Base-by-base conservation (phyloP, 2,329 filamentous ascomycete species). In the Xylaria polymorpha region DNA sequence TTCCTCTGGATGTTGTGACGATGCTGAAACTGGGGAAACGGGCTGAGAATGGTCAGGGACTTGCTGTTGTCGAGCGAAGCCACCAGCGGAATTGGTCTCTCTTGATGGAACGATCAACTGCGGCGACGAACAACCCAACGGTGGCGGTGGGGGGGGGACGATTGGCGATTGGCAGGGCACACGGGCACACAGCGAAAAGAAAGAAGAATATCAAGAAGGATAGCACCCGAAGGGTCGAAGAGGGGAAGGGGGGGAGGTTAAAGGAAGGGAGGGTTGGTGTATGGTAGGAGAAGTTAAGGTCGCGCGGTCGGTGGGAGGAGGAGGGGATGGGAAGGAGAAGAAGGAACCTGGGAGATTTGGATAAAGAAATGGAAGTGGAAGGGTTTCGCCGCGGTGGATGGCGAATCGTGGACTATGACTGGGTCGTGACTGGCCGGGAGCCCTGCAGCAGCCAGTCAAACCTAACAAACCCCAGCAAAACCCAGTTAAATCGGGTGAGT, bases 191-290 rank as follows among this genome's bases (percentile, higher is more conserved):
- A 74, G 73, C 73, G 74, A 75, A 74, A 73, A 75, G 75, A 75
- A 75, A 70, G 70, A 70, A 73, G 67, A 71, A 74, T 71, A 69
- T 74, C 72, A 74, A 77, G 75, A 72, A 76, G 71, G 76, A 78
- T 76, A 76, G 76, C 72, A 79, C 76, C 77, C 75, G 78, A 76
- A 76, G 74, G 76, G 67, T 74, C 63, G 75, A 79, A 74, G 79
- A 75, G 77, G 75, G 74, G 66, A 61, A 65, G 63, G 66, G 74
- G 66, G 74, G 74, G 72, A 75, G 73, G 74, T 77, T 73, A 77
- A 78, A 78, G 76, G 76, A 79, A 78, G 76, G 76, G 73, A 73
- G 73, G 72, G 72, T 71, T 72, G 71, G 71, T 69, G 25, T 69
- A 74, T 76, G 29, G 74, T 73, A 71, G 74, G 72, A 73, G 73